These are phyloP conservation scores for Cordyceps cateniannulata DNA, from an alignment of 2,329 filamentous ascomycete species.

Conservation along the genomic window DNA sequence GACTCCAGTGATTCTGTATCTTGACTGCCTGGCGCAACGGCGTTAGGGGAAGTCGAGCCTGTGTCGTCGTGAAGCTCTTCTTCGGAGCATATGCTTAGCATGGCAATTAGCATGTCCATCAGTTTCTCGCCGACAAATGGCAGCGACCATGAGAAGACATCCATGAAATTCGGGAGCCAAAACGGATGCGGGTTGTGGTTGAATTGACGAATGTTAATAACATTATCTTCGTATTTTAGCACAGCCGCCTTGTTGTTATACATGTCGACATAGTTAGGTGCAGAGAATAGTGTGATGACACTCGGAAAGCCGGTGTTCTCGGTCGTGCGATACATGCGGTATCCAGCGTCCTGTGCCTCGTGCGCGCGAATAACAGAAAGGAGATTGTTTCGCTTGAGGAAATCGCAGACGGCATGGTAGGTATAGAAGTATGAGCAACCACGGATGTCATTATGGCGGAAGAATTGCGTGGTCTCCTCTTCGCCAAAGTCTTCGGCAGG, in stretches of 20 bases:
- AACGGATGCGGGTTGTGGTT: slow-evolving; percentile 99
- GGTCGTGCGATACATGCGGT: slow-evolving; percentile 98
- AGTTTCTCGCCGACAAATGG: slow-evolving; percentile 99
- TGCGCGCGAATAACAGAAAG: slow-evolving; percentile 95
- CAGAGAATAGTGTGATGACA: slow-evolving; percentile 99
- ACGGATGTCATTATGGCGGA: slow-evolving; percentile 95
- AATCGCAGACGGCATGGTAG: slow-evolving; percentile 92
- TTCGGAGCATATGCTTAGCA: slow-evolving; percentile 95
- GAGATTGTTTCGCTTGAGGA: slow-evolving; percentile 97
- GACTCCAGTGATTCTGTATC: slow-evolving; percentile 87
- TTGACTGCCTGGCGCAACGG: slow-evolving; percentile 38
- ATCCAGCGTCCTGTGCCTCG: slow-evolving; percentile 98
- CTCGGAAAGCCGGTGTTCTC: slow-evolving; percentile 96
- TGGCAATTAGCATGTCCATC: slow-evolving; percentile 98
- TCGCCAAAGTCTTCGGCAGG: slow-evolving; percentile 97
- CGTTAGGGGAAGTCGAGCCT: slow-evolving; percentile 59
- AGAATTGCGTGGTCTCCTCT: slow-evolving; percentile 96
- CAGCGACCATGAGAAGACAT: slow-evolving; percentile 99
- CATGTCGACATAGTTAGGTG: slow-evolving; percentile 96
- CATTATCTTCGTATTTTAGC: slow-evolving; percentile 98
- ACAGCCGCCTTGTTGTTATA: slow-evolving; percentile 99
- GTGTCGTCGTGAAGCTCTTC: slow-evolving; percentile 90
- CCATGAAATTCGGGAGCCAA: slow-evolving; percentile 99
- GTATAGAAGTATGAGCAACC: slow-evolving; percentile 99
- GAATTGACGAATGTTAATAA: slow-evolving; percentile 99